These are phyloP conservation scores for Talaromyces marneffei DNA, from an alignment of 2,329 filamentous ascomycete species.

Conservation along the genomic window DNA sequence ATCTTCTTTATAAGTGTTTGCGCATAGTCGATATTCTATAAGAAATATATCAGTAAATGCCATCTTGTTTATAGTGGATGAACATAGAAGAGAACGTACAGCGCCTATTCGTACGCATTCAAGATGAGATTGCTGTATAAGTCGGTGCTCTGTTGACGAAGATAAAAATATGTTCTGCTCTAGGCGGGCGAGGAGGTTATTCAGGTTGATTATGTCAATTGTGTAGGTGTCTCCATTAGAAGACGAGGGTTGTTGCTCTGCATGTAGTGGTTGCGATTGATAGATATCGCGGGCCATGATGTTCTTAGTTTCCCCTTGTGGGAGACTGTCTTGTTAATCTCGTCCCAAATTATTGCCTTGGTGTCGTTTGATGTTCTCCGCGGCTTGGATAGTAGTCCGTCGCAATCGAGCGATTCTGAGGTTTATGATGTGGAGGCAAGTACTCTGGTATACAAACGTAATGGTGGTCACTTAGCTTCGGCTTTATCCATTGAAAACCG, in stretches of 20 bases:
- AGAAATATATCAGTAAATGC: constrained; percentile 1
- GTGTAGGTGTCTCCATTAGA: constrained; percentile 3
- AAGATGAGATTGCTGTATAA: constrained; percentile 35
- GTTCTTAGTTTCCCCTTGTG: not conserved
- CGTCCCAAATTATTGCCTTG: not conserved
- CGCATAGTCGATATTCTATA: constrained; percentile 43
- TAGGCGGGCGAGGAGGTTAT: constrained; percentile 39
- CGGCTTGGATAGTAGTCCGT: not conserved
- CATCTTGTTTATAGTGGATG: too few relatives aligned
- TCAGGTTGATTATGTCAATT: constrained; percentile 28
- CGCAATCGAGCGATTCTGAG: too few relatives aligned
- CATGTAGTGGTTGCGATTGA: not conserved
- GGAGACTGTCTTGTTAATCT: not conserved
- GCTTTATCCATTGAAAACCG: not conserved
- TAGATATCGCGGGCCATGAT: not conserved
- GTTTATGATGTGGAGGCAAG: not conserved
- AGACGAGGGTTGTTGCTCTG: not conserved
- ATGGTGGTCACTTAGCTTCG: constrained; percentile 1
- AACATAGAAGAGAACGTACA: constrained; percentile 23
- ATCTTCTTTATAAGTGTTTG: constrained; percentile 37
- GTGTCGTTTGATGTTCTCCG: not conserved
- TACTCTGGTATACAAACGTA: not conserved
- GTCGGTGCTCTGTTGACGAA: constrained; percentile 31
- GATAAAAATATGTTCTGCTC: constrained; percentile 39
- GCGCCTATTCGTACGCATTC: constrained; percentile 39